Evolutionary conservation across 352 stramenopile genomes (phyloP), one percentile per base, ranked within the genome.

Genomic region (Pythium aristosporum): DNA sequence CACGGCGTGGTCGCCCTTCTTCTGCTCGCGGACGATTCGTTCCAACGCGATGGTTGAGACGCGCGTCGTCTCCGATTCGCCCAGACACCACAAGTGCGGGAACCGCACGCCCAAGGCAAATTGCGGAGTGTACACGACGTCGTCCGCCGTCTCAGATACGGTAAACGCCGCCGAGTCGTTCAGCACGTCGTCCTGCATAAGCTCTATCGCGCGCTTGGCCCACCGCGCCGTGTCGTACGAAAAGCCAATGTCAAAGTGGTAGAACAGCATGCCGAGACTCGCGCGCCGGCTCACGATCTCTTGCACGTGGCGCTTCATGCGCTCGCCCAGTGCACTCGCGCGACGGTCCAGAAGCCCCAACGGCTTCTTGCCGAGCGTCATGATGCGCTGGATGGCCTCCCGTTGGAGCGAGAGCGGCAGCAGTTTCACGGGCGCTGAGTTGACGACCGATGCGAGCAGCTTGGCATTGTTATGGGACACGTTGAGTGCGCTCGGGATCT

Each of bases 231-330:
- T 60, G 41, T 82, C 65, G 67, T 94, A 95, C 25, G 83, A 89
- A 58, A 88, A 92, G 1, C 87, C 87, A 63, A 94, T 85, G 65
- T 95, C 87, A 49, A 92, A 93, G 53, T 93, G 74, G 71, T 92
- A 94, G 65, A 95, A 95, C 43, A 95, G 72, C 87, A 95, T 92
- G 0, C 81, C 83, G 11, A 95, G 65, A n/a, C 74, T 79, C 51
- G 79, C 57, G 12, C 83, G 75, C 32, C 67, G 60, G 16, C 62
- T 59, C 46, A 92, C 80, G 30, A 95, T 88, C 41, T 84, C 66
- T 51, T 75, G 63, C 20, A 92, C 87, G 36, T 76, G 80, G 18
- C 62, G 23, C 10, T 75, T 73, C 80, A 95, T 87, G 39, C 69
- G 74, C 20, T 79, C 71, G 15, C 82, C 84, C 41, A 95, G 65